A percentile compares a stretch with the other conserved stretches of the same genome.
These are phyloP conservation scores for Bipolaris bicolor DNA, from an alignment of 2,329 filamentous ascomycete genomes.

Conservation along the genomic window DNA sequence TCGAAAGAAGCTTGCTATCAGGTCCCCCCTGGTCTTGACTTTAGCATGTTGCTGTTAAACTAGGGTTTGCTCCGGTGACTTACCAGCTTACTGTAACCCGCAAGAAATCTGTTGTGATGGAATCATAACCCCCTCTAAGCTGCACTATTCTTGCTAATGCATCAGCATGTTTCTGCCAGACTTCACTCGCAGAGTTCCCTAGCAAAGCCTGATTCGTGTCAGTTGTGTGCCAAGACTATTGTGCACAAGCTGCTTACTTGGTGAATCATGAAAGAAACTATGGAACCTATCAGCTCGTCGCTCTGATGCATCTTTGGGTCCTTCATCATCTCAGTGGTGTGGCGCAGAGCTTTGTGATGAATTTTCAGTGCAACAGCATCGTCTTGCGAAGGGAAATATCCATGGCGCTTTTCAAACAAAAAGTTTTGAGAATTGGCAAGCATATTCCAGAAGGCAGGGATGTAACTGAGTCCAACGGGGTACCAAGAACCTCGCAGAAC, in stretches of 20 bases:
- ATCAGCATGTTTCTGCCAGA: conserved; percentile 33
- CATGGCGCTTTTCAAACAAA: conserved; percentile 26
- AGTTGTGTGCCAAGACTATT: not conserved
- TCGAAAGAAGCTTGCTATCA: conserved; percentile 37
- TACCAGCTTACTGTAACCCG: conserved; percentile 41
- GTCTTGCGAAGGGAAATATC: conserved; percentile 29
- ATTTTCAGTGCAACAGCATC: conserved; percentile 28
- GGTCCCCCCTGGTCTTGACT: conserved; percentile 32
- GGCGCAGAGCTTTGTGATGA: conserved; percentile 31
- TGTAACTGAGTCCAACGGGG: conserved; percentile 31
- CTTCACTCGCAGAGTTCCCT: conserved; percentile 26
- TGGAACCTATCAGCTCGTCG: conserved; percentile 27
- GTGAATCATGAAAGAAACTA: conserved; percentile 37
- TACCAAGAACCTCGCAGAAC: conserved; percentile 37
- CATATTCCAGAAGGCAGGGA: conserved; percentile 32
- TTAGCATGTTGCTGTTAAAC: conserved; percentile 1
- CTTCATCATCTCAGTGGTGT: conserved; percentile 29
- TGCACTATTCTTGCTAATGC: conserved; percentile 32
- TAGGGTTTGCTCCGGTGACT: not conserved
- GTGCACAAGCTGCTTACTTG: conserved; percentile 22
- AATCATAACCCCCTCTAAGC: conserved; percentile 32
- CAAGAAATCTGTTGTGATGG: conserved; percentile 29
- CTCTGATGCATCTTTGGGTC: conserved; percentile 28
- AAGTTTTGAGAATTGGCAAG: conserved; percentile 40
- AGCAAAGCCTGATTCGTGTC: conserved; percentile 21